Percentiles rank a stretch among this genome's conserved stretches.
Evolutionary conservation across 257 asterid genomes (phyloP).

Genomic region (Ehretia macrophylla): DNA sequence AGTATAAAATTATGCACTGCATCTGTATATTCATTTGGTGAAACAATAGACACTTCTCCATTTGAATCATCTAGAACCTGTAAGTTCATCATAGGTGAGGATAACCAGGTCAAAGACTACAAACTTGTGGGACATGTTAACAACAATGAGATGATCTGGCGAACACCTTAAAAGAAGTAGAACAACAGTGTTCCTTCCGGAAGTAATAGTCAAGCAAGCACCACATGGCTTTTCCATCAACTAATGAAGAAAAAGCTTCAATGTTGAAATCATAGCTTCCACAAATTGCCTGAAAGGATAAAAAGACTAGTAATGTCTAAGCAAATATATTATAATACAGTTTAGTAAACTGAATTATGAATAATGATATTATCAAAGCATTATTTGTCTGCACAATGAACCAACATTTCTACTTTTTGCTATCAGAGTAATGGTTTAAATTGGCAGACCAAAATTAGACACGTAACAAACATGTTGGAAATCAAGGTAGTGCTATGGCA

Average conservation of each 20-base stretch:
- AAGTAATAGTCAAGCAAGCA: slow-evolving; percentile 96
- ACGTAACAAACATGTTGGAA: too few relatives aligned
- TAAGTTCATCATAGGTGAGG: slow-evolving; percentile 15
- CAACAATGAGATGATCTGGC: slow-evolving; percentile 3
- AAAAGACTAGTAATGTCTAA: background rate
- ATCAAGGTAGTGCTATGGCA: too few relatives aligned
- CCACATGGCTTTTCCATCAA: slow-evolving; percentile 99
- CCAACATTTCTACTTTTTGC: too few relatives aligned
- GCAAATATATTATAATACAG: background rate
- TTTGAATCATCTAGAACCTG: slow-evolving; percentile 53
- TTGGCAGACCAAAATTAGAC: too few relatives aligned
- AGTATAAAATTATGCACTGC: slow-evolving; percentile 95
- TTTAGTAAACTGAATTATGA: too few relatives aligned
- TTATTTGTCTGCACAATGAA: too few relatives aligned
- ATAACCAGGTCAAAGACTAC: slow-evolving; percentile 6
- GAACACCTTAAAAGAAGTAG: slow-evolving; percentile 61
- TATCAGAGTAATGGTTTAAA: too few relatives aligned
- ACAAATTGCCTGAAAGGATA: slow-evolving; percentile 72
- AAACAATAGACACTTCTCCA: slow-evolving; percentile 74
- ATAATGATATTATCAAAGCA: too few relatives aligned
- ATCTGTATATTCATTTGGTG: slow-evolving; percentile 81
- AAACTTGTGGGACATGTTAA: background rate
- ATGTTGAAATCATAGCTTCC: slow-evolving; percentile 65
- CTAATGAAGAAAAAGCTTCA: slow-evolving; percentile 62
- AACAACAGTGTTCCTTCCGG: slow-evolving; percentile 64